Evolutionary conservation across 1,139 yeast species (phyloP), one percentile per base, ranked within the genome.

Genomic region (Protomyces lactucae-debilis): DNA sequence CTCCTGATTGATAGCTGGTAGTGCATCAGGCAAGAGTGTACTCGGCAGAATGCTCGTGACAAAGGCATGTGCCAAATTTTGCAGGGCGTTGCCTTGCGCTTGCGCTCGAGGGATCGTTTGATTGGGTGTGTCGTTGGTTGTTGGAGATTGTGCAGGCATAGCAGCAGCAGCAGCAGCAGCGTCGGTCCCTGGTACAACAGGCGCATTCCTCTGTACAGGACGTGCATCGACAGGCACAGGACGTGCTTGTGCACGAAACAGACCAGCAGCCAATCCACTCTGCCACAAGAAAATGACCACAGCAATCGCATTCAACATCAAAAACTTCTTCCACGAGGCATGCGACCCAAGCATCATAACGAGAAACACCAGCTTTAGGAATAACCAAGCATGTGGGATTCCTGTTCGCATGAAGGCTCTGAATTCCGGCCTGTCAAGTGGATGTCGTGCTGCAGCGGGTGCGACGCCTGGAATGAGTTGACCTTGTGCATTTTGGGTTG

Each of bases 281-380:
- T 60, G 64, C 64, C 64, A 60, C 16, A 60, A 35, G 43, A 60
- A 60, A 46, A 60, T 54, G 32, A 23, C 59, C 5, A 37, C 9
- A 5, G 64, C 64, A 40, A 54, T 55, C 18, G 39, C 18, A 28
- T 54, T 54, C 51, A 60, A 14, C 10, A 55, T 23, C 12, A 60
- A 23, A 37, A 60, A 60, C 18, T 56, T 51, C 14, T 43, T 37
- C 64, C 64, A 60, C 2, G 59, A 37, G 9, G 51, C 40, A 25
- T 46, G 28, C 28, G 59, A 28, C n/a, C 59, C 52, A 4, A 60
- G 59, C 64, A 60, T 54, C n/a, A 37, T 53, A 14, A 60, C 59
- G 16, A 60, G 18, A 32, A 60, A 60, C 18, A 32, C 64, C 28
- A 60, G 51, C 55, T 55, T 54, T 25, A 60, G 59, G 12, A 46